Evolutionary conservation across 768 basidiomycete genomes (phyloP), one percentile per base, ranked within the genome.

Genomic region (Cystofilobasidium capitatum): DNA sequence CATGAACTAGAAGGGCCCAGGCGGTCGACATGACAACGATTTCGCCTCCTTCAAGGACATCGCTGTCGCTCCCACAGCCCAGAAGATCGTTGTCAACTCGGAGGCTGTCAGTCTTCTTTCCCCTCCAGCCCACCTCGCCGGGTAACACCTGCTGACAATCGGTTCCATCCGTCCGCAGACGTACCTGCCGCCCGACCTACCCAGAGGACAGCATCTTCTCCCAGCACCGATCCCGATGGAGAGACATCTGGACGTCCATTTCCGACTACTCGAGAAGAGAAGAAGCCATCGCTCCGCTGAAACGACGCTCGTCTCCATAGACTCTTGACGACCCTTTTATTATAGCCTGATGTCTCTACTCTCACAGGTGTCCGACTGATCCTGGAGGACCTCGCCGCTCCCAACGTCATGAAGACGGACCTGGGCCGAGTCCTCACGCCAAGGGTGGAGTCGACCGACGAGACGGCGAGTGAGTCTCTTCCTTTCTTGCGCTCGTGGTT

Each of bases 241-340:
- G 64, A 79, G 84, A 10, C 77, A 85, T 26, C 76, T 88, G 14
- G 88, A 90, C 66, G 82, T 86, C 4, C 87, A 89, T 70, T 89
- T 87, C 74, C 83, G 88, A 39, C 79, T 89, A 0, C 77, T 89
- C n/a, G n/a, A n/a, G n/a, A 40, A 79, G 88, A 42, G 88, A 88
- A 70, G 88, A 89, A 65, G 76, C 86, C 22, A 86, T 81, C 83
- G 86, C 71, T 29, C 83, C 73, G 66, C 78, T 86, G 58, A 85
- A 86, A 14, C 84, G 85, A 69, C 26, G 20, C 24, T 55, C 47
- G 4, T 24, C 16, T 1, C 31, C 5, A 16, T 24, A 3, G 24
- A 59, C 22, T 36, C 36, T 51, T 39, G 62, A 49, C 71, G 39
- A 45, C 9, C 39, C 29, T 65, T 24, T 20, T 58, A 45, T 51